Base-by-base conservation (phyloP, 305 asterid species). In the Stenogyne calaminthoides region DNA sequence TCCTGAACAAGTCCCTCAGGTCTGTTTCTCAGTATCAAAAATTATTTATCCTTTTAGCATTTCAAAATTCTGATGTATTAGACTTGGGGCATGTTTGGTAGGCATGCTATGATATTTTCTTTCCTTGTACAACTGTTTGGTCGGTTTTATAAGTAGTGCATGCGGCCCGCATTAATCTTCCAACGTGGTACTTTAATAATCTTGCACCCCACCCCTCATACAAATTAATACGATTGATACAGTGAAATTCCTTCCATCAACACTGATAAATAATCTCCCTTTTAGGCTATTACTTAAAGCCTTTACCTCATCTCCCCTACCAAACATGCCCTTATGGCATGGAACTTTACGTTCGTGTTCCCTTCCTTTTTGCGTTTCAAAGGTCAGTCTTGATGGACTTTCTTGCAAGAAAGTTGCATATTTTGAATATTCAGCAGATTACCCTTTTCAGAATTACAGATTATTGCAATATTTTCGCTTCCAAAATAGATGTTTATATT, bases 1-100 rank as follows among this genome's bases (percentile, higher is more conserved):
- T 70, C 91, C 92, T 1, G 90, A 86, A 55, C 80, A 87, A 14
- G 92, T 80, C 7, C 66, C 88, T 19, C 81, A 87, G 95, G 98
- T 90, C 11, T 11, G 56, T 25, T 25, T 25, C 29, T 25, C 29
- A 25, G 0, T 25, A 25, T 25, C 2, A 25, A 22, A 25, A 25
- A 25, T 25, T 25, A 1, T 25, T 6, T 49, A 22, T 49, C 56
- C 22, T 6, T 47, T 47, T n/a, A 47, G 20, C 9, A 32, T 32
- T 34, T 12, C 6, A 15, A 49, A 9, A 19, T 12, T 36, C 25
- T 49, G 39, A 9, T 68, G 54, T 44, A 12, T 12, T 11, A 7
- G 42, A 5, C 51, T 12, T 12, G 12, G 18, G 52, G 7, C 9
- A 6, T 32, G 36, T 32, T 32, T 4, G 36, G 36, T 32, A 32